Percentiles rank a stretch among this genome's conserved stretches.
Conservation (phyloP, 2,329 filamentous ascomycete species). For the Ophiocordyceps sinensis region DNA sequence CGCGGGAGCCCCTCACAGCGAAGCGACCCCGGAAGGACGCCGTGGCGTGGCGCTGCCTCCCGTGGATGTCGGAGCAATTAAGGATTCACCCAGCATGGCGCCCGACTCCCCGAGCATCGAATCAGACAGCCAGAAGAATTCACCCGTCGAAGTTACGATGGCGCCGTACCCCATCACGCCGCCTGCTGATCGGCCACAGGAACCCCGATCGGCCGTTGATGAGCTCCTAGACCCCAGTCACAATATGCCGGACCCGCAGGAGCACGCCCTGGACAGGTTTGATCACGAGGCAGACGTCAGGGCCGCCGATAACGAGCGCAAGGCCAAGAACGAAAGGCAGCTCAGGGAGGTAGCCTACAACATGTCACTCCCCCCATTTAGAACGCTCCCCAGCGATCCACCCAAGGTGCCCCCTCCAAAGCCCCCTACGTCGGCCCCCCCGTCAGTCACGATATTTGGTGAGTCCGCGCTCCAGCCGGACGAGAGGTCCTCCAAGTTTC, state of each 20-base stretch:
- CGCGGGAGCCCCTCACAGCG: constrained; percentile 8
- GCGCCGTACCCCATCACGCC: constrained; percentile 53
- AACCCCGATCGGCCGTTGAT: constrained; percentile 27
- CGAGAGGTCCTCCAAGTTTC: constrained; percentile 34
- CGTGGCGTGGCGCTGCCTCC: constrained; percentile 7
- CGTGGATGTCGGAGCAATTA: constrained; percentile 10
- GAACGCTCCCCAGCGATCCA: constrained; percentile 36
- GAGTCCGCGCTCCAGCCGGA: constrained; percentile 29
- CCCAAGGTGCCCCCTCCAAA: constrained; percentile 38
- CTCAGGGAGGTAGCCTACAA: constrained; percentile 35
- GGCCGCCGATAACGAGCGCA: constrained; percentile 28
- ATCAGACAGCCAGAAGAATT: constrained; percentile 35
- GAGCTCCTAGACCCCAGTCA: constrained; percentile 41
- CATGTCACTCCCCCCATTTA: constrained; percentile 38
- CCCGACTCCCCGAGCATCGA: constrained; percentile 36
- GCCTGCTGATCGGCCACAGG: constrained; percentile 34
- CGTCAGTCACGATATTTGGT: constrained; percentile 24
- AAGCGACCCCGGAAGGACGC: constrained; percentile 2
- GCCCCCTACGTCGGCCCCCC: constrained; percentile 24
- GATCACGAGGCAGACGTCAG: constrained; percentile 40
- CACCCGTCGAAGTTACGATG: constrained; percentile 43
- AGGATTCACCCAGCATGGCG: constrained; percentile 2
- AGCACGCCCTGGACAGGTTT: constrained; percentile 42
- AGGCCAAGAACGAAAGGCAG: constrained; percentile 26
- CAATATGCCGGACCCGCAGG: constrained; percentile 44